Percentiles rank a stretch among this genome's conserved stretches.
Conservation (phyloP, 805 yeast genomes). For the Saccharomyces jurei region DNA sequence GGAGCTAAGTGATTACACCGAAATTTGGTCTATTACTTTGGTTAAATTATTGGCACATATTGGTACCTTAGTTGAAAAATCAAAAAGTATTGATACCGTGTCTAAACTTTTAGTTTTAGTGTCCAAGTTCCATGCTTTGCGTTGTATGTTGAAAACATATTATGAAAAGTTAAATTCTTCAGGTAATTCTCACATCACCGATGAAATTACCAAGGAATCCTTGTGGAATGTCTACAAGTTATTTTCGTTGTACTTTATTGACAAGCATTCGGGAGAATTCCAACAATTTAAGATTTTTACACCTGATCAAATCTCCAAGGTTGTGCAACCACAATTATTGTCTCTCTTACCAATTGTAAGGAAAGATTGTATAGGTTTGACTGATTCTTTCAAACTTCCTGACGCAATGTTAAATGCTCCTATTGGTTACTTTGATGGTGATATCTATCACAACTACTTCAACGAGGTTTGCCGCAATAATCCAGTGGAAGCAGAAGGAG, state of each 20-base stretch:
- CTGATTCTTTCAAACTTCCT: constrained; percentile 76
- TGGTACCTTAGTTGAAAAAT: constrained; percentile 20
- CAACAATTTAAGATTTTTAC: constrained; percentile 53
- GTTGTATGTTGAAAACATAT: constrained; percentile 30
- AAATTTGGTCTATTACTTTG: constrained; percentile 28
- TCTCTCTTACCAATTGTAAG: constrained; percentile 45
- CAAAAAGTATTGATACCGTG: constrained; percentile 29
- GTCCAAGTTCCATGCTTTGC: constrained; percentile 36
- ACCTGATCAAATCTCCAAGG: constrained; percentile 38
- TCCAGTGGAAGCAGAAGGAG: constrained; percentile 43
- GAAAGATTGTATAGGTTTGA: constrained; percentile 63
- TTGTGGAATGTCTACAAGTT: constrained; percentile 50
- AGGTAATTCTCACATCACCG: constrained; percentile 19
- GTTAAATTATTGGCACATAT: constrained; percentile 24
- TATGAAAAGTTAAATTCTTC: constrained; percentile 17
- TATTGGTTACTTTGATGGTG: constrained; percentile 73
- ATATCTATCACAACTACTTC: constrained; percentile 74
- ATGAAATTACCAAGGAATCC: constrained; percentile 35
- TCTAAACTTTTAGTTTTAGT: constrained; percentile 33
- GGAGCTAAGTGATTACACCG: constrained; percentile 26
- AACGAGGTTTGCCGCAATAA: constrained; percentile 47
- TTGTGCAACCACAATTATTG: constrained; percentile 38
- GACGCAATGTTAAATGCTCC: constrained; percentile 79
- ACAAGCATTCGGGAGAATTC: constrained; percentile 64
- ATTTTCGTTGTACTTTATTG: constrained; percentile 60